phyloP scores from a whole-genome alignment of 2,329 filamentous ascomycete genomes.

The Diaporthe ilicicola region DNA sequence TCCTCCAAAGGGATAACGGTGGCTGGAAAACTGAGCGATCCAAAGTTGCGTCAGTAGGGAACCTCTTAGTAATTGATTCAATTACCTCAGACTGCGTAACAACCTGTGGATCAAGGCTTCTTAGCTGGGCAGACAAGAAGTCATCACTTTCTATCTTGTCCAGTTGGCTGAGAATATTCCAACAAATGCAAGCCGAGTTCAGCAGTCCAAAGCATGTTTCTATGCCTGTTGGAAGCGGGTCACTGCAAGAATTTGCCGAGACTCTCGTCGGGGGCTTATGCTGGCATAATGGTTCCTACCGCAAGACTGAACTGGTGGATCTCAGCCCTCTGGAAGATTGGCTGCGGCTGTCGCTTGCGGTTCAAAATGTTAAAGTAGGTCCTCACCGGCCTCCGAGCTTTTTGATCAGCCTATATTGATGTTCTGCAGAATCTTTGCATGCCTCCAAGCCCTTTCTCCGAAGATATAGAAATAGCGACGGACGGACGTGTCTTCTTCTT shows the following conservation, averaged over 20 bases:
- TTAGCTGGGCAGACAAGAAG: constrained; percentile 16
- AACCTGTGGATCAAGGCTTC: background rate
- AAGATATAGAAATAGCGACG: constrained; percentile 12
- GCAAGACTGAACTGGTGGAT: background rate
- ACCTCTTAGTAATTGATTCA: background rate
- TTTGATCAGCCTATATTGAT: background rate
- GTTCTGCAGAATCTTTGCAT: background rate
- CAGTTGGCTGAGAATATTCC: no score
- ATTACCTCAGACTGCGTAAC: background rate
- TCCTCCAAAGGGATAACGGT: no score
- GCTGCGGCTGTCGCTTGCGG: background rate
- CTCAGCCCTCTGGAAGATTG: background rate
- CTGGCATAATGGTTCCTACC: background rate
- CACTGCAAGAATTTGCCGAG: background rate
- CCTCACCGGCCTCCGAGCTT: background rate
- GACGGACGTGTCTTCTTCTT: constrained; percentile 21
- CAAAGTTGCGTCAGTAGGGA: no score
- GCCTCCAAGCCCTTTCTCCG: background rate
- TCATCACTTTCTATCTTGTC: background rate
- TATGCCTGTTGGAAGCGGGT: background rate
- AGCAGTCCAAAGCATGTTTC: no score
- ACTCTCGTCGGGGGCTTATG: constrained; percentile 1
- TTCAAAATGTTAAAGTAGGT: background rate
- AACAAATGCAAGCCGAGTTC: no score
- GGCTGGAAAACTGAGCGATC: no score